These are phyloP conservation scores for Alliaria petiolata DNA, from an alignment of 345 rosid species.

Conservation along the genomic window DNA sequence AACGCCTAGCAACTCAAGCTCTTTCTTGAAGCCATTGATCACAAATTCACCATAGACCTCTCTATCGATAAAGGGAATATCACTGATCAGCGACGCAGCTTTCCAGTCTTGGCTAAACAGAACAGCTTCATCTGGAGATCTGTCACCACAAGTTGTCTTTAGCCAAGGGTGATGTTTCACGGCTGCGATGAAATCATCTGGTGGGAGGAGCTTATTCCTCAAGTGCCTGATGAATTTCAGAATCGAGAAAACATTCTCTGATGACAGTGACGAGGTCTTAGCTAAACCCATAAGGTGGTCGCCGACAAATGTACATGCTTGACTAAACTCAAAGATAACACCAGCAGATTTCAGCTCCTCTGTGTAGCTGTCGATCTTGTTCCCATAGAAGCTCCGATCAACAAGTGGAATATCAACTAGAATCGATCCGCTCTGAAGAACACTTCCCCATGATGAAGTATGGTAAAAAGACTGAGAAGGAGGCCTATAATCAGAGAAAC, in stretches of 20 bases:
- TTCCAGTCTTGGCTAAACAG: conserved; percentile 47
- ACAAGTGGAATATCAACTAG: conserved; percentile 68
- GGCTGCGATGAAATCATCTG: conserved; percentile 39
- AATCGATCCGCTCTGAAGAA: conserved; percentile 49
- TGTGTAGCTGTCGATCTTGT: conserved; percentile 26
- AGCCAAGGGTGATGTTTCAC: conserved; percentile 47
- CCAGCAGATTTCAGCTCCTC: conserved; percentile 53
- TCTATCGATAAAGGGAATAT: conserved; percentile 51
- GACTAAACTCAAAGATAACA: conserved; percentile 51
- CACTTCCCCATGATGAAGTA: conserved; percentile 49
- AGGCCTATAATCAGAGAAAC: conserved; percentile 38
- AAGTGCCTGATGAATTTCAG: conserved; percentile 54
- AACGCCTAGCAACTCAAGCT: conserved; percentile 63
- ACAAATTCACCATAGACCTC: conserved; percentile 40
- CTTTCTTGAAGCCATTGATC: conserved; percentile 30
- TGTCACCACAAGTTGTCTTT: conserved; percentile 37
- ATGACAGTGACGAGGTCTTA: conserved; percentile 35
- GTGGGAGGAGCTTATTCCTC: conserved; percentile 36
- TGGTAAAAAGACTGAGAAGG: conserved; percentile 62
- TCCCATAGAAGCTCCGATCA: conserved; percentile 56
- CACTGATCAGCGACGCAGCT: conserved; percentile 46
- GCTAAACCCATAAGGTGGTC: conserved; percentile 51
- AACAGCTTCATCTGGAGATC: conserved; percentile 56
- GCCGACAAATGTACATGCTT: conserved; percentile 58
- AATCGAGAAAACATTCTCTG: conserved; percentile 41